A percentile compares a stretch with the other conserved stretches of the same genome.
These are phyloP conservation scores for Clausena lansium DNA, from an alignment of 345 rosid species.

Conservation along the genomic window DNA sequence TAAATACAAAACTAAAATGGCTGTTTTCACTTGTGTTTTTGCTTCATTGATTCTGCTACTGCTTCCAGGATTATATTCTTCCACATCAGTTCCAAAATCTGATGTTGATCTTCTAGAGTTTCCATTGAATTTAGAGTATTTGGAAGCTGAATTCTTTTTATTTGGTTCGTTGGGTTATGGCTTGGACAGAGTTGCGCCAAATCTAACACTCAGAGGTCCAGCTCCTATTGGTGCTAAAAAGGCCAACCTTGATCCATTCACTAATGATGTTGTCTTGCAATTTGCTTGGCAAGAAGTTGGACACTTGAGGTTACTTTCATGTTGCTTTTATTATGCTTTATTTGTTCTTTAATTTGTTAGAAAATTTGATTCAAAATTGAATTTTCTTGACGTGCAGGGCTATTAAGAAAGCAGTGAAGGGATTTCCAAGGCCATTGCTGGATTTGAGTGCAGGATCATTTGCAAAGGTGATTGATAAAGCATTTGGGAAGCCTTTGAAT, in stretches of 20 bases:
- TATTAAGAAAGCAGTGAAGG: constrained; percentile 52
- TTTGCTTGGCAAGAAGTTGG: constrained; percentile 94
- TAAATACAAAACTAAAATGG: not conserved
- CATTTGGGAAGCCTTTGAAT: constrained; percentile 43
- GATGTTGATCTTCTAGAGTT: constrained; percentile 68
- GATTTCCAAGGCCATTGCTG: constrained; percentile 80
- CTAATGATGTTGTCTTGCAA: constrained; percentile 59
- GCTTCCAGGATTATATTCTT: constrained; percentile 24
- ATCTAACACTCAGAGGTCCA: constrained; percentile 68
- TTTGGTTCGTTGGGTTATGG: constrained; percentile 74
- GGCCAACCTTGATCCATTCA: constrained; percentile 60
- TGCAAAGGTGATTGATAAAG: constrained; percentile 49
- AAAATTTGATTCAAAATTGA: not conserved
- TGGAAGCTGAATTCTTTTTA: constrained; percentile 93
- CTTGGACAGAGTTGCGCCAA: constrained; percentile 64
- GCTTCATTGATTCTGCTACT: constrained; percentile 22
- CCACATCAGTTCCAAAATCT: constrained; percentile 19
- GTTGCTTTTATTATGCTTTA: not conserved
- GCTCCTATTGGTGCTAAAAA: constrained; percentile 57
- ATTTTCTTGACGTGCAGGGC: constrained; percentile 44
- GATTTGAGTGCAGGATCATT: constrained; percentile 59
- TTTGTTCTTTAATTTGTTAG: not conserved
- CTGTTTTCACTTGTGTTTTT: constrained; percentile 16
- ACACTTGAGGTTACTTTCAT: constrained; percentile 53
- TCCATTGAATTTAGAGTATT: constrained; percentile 78